These are phyloP conservation scores for Penicillium freii DNA, from an alignment of 2,329 filamentous ascomycete species.

Conservation along the genomic window DNA sequence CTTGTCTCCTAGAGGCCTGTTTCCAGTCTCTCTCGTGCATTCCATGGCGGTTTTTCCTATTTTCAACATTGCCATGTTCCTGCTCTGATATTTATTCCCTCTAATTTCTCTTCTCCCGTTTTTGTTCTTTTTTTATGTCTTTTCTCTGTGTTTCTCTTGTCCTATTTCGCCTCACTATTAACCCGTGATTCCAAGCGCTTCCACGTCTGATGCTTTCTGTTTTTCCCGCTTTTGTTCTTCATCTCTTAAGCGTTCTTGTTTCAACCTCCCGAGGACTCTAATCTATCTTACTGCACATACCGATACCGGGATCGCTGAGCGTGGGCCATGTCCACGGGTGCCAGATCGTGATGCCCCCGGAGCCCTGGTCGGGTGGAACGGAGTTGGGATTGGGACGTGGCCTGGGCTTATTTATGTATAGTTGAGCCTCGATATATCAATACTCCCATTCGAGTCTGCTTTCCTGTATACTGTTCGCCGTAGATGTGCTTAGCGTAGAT, in stretches of 20 bases:
- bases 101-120: slow-evolving; percentile 2
- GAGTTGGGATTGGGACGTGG: not conserved
- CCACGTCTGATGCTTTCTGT: slow-evolving; percentile 9
- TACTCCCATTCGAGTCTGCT: not conserved
- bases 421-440: slow-evolving; percentile 2
- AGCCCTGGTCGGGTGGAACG: not conserved
- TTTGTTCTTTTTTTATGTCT: not conserved
- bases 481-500: not conserved
- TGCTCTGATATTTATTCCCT: slow-evolving; percentile 1
- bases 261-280: not conserved
- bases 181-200: slow-evolving; percentile 10
- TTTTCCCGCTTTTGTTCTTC: not conserved
- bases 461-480: not conserved
- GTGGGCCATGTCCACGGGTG: not conserved
- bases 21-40: slow-evolving; percentile 16
- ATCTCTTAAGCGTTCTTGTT: not conserved
- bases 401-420: not conserved
- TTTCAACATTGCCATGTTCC: slow-evolving; percentile 1
- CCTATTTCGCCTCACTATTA: not conserved
- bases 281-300: not conserved
- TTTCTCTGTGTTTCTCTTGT: not conserved
- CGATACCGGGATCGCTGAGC: not conserved
- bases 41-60: slow-evolving; percentile 14
- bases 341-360: not conserved
- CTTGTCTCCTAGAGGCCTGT: not conserved